Base-by-base conservation (phyloP, 2,329 filamentous ascomycete genomes). In the Chlorencoelia australis region DNA sequence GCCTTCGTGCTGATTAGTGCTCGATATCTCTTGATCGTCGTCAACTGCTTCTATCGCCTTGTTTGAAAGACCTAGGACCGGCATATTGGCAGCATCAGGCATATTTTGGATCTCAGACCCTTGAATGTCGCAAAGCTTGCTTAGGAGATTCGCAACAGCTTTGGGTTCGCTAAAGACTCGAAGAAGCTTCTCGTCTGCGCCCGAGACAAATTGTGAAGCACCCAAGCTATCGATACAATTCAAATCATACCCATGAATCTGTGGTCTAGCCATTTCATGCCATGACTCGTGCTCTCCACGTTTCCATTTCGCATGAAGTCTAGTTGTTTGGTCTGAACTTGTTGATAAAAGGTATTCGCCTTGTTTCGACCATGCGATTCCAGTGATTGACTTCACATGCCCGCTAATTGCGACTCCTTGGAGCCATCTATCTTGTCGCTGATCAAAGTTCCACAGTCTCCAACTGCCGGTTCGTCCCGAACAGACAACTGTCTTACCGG, bases 241-340 rank as follows among this genome's bases (percentile, higher is more conserved):
- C 37, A 98, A 71, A 58, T 98, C 89, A 58, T 98, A 98, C 24
- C 91, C 91, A 57, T 98, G 91, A 46, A 98, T 98, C 58, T 98
- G 91, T 4, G 91, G 91, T 33, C 91, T 71, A 1, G 88, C 82
- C 66, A 96, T 87, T 59, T 98, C 91, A 59, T 96, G 89, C 91
- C 91, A 98, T 8, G 85, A 86, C 9, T 49, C 52, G 3, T 54
- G 50, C 58, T 59, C 19, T 24, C 47, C 41, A 13, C 67, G 65
- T 42, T 69, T 71, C 91, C 89, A 96, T 52, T 78, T 66, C 1
- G 85, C 81, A 57, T 89, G 85, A 14, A 96, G 68, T 32, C 91
- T 73, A 3, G 89, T 94, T 0, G 91, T 98, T 62, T 98, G 91
- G 60, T 98, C 91, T 6, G 78, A 75, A 55, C 86, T 81, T 2